Conservation (phyloP, 1,284 basidiomycete species). For the Rhodotorula sp. region DNA sequence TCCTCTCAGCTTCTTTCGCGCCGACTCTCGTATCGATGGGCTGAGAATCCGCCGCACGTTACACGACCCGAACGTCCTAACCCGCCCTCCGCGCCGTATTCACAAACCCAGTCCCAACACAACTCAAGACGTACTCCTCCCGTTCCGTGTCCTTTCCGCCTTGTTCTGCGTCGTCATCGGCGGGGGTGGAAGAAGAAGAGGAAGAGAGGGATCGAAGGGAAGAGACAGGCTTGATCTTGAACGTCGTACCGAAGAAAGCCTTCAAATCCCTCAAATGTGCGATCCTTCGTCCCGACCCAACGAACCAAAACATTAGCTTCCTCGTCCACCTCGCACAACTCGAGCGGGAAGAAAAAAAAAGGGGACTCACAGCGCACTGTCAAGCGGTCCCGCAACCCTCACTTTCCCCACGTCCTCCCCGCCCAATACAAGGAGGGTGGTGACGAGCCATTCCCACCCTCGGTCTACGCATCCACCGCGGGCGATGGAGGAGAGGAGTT, state of each 20-base stretch:
- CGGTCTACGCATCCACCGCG: constrained; percentile 87
- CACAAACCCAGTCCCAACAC: constrained; percentile 53
- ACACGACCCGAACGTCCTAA: neutral
- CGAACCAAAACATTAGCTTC: neutral
- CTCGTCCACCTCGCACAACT: neutral
- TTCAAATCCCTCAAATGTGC: constrained; percentile 85
- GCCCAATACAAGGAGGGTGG: constrained; percentile 89
- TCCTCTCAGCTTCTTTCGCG: too few species aligned
- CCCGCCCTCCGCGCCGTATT: constrained; percentile 52
- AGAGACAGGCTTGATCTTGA: constrained; percentile 53
- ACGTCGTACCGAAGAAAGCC: constrained; percentile 69
- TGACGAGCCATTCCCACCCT: constrained; percentile 81
- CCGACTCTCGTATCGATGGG: too few species aligned
- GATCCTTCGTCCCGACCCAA: constrained; percentile 57
- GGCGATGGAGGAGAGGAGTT: constrained; percentile 73
- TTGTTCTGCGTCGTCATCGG: constrained; percentile 30
- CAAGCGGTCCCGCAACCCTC: constrained; percentile 65
- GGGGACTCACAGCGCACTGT: constrained; percentile 37
- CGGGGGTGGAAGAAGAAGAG: neutral
- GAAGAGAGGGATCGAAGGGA: neutral
- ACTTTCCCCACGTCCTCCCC: constrained; percentile 93
- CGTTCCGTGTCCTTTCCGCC: constrained; percentile 30
- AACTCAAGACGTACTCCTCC: constrained; percentile 49
- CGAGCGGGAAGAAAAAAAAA: constrained; percentile 35
- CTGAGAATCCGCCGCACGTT: too few species aligned